Base-by-base conservation (phyloP, 2,329 filamentous ascomycete species). In the Sarocladium strictum region DNA sequence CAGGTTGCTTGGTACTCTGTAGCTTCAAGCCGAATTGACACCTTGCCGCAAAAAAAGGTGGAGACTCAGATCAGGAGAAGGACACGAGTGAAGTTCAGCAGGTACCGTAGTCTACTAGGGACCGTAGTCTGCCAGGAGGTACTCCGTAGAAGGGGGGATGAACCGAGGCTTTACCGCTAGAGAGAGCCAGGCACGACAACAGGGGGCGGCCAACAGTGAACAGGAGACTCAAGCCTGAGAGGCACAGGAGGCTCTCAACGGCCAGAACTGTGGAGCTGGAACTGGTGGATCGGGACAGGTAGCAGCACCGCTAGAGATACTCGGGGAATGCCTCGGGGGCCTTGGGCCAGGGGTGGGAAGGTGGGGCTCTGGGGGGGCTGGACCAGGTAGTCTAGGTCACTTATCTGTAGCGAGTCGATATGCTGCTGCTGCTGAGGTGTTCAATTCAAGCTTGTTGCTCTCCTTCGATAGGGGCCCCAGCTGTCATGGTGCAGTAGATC, bases 21-120 rank as follows among this genome's bases (percentile, higher is more conserved):
- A 53, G 50, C 50, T 53, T 40, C 50, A 40, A n/a, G 32, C 50
- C 57, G 57, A 58, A 57, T 58, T 58, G 57, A 58, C 57, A 58
- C 55, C 57, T 58, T 57, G 55, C 55, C 53, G 54, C 54, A 53
- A 58, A 53, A 53, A 38, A 21, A n/a, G 19, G 50, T 53, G 50
- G 50, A 40, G 32, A 38, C 50, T 10, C 3, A 29, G 33, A 29
- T 51, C 47, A 51, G 47, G 47, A 51, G 47, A 51, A 47, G 43
- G 43, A 27, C 43, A 47, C 43, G 43, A n/a, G 24, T 47, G n/a
- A 27, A 17, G 10, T 47, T 14, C 15, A 29, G n/a, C n/a, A 38
- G 9, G 40, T 43, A 43, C 35, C 35, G 9, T 4, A 24, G 3
- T 14, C 24, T 15, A 9, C 32, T 33, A 33, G 32, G 32, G 9